phyloP scores from a whole-genome alignment of 306 rosid genomes.

The Argentina anserina region DNA sequence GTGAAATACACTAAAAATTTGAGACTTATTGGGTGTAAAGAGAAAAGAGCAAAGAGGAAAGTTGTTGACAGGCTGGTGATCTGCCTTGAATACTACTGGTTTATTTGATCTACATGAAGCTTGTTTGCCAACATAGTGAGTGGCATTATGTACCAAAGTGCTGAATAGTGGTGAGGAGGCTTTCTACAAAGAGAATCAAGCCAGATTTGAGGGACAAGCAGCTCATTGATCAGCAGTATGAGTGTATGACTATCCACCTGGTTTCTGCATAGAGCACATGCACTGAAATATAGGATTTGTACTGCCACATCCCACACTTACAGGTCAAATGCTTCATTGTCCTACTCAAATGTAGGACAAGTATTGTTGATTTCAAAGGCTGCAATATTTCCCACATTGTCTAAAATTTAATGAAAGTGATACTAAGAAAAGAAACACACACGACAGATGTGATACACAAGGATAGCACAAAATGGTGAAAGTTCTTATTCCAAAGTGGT shows the following conservation, averaged over 20 bases:
- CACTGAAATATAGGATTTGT: not conserved
- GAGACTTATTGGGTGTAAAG: constrained; percentile 2
- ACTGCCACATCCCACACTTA: not conserved
- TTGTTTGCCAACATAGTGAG: not conserved
- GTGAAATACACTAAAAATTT: too few species aligned
- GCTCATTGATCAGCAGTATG: not conserved
- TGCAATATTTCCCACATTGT: not conserved
- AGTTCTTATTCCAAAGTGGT: not conserved
- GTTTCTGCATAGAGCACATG: not conserved
- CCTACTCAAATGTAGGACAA: not conserved
- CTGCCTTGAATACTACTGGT: not conserved
- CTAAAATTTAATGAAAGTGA: not conserved
- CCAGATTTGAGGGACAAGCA: not conserved
- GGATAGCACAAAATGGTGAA: not conserved
- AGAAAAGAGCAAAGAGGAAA: not conserved
- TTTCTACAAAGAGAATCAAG: not conserved
- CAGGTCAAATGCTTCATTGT: not conserved
- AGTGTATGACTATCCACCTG: not conserved
- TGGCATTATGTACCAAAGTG: not conserved
- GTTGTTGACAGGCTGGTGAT: not conserved
- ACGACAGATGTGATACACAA: not conserved
- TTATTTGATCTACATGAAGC: not conserved
- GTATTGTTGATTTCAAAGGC: not conserved
- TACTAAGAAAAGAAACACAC: not conserved
- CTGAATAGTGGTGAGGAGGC: too few species aligned